Base-by-base conservation (phyloP, 75 land plant species). In the Selaginella tamariscina region DNA sequence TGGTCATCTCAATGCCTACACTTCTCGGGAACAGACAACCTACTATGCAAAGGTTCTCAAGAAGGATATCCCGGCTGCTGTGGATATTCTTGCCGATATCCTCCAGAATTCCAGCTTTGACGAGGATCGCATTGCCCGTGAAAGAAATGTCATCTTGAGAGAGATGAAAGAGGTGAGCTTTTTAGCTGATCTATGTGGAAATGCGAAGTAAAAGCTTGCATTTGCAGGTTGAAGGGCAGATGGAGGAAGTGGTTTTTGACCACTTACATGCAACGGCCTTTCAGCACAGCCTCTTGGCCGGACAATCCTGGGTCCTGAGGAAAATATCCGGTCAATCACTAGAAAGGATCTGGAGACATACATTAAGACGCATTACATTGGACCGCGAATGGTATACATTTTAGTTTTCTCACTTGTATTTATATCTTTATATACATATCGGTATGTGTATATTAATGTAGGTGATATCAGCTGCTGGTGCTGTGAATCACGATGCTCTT, bases 201-300 rank as follows among this genome's bases (percentile, higher is more conserved):
- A 27, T 31, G 23, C 1, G 28, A 27, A 1, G 9, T 1, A 24
- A 27, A 63, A 11, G 22, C 29, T 69, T 69, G 65, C 0, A 30
- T 33, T 30, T 29, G 0, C 66, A 91, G 96, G 92, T 91, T 23
- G 89, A 88, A 77, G 84, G 82, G 1, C 93, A 88, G 59, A 69
- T 79, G 21, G 97, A 91, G 72, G 97, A 91, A 74, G 93, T 91
- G 27, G 83, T 91, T 15, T 91, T 88, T 71, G 97, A 91, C 62
- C 97, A 91, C 75, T 74, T 91, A 72, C 97, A 91, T 75, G 88
- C 93, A 49, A 88, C 97, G 67, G 97, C 97, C 5, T 91, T 91
- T 73, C 97, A 91, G 31, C 79, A 91, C 62, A 84, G 82, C 87
- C 97, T 32, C 32, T 91, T 26, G 97, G 97, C 0, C 81, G 93